Evolutionary conservation across 139 green algal genomes (phyloP).

Genomic region (Zygnema circumcarinatum): DNA sequence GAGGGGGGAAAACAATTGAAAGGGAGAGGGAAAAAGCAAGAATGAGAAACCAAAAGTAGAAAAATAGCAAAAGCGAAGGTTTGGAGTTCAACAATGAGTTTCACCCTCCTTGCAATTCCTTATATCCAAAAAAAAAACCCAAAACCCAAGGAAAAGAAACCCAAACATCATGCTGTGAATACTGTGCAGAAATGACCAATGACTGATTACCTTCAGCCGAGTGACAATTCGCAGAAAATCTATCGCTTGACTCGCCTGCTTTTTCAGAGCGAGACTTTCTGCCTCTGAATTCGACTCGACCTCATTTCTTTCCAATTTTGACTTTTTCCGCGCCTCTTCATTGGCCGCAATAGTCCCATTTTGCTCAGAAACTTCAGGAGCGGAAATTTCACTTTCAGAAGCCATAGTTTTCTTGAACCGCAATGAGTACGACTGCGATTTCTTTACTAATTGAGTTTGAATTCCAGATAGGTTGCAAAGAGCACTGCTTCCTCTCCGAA

Average conservation of each 20-base stretch:
- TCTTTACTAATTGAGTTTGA: constrained; percentile 6
- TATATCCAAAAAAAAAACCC: constrained; percentile 13
- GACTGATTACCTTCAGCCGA: not conserved
- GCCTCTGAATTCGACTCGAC: too few relatives aligned
- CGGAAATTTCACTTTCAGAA: too few relatives aligned
- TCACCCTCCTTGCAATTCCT: not conserved
- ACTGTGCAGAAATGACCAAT: not conserved
- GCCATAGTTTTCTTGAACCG: too few relatives aligned
- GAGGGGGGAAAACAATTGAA: not conserved
- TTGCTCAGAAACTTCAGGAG: too few relatives aligned
- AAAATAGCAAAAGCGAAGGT: constrained; percentile 4
- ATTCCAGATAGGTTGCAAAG: constrained; percentile 2
- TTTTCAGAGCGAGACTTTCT: too few relatives aligned
- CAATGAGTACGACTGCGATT: constrained; percentile 1
- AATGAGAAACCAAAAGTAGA: not conserved
- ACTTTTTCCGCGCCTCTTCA: too few relatives aligned
- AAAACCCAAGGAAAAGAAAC: not conserved
- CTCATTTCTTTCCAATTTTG: too few relatives aligned
- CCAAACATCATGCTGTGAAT: not conserved
- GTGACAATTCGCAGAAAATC: not conserved
- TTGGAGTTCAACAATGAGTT: not conserved
- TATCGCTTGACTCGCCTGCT: not conserved
- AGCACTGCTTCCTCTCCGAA: not conserved
- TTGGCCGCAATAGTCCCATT: too few relatives aligned
- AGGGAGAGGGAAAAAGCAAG: constrained; percentile 11